Evolutionary conservation across 1,284 basidiomycete genomes (phyloP), one percentile per base, ranked within the genome.

Genomic region (Amylostereum areolatum): DNA sequence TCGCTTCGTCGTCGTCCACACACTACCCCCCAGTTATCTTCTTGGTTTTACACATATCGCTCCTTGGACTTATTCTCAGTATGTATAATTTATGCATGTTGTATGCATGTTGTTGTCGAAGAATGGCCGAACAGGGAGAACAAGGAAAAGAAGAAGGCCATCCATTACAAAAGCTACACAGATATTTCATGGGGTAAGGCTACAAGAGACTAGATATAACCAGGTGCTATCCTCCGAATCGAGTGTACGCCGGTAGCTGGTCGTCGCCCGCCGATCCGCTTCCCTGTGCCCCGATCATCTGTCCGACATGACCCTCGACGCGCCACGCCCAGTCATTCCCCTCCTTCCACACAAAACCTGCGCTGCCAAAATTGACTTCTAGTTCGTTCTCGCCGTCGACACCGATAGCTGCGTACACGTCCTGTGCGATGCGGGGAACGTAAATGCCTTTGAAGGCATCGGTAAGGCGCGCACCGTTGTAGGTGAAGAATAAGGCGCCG

Each of bases 391-490:
- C 60, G 4, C 82, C 81, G 33, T 75, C 71, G 3, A 84, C 71
- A 0, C 84, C 83, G 8, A 86, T 68, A 3, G 80, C 81, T 4
- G 78, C 83, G 60, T 80, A 85, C 11, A 82, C 80, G 58, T 86
- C 84, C 49, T 73, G 62, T 10, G 55, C 51, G 2, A 62, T 60
- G 9, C 75, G 70, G 2, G 80, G 81, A 5, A 81, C 57, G 56
- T 82, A 85, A 37, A 81, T 57, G 0, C 81, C 82, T 4, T 58
- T 67, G 62, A 85, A 85, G 4, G 81, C 83, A 34, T 71, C 63
- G 0, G 75, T 73, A 1, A 85, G 71, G 2, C 75, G 74, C n/a
- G 60, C 41, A 8, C 83, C 84, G 53, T 86, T 84, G 61, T 77
- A 74, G 3, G 84, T 86, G 69, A 73, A 86, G 68, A 87, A 88